Conservation (phyloP, 1,284 basidiomycete species). For the Puccinia coronata region DNA sequence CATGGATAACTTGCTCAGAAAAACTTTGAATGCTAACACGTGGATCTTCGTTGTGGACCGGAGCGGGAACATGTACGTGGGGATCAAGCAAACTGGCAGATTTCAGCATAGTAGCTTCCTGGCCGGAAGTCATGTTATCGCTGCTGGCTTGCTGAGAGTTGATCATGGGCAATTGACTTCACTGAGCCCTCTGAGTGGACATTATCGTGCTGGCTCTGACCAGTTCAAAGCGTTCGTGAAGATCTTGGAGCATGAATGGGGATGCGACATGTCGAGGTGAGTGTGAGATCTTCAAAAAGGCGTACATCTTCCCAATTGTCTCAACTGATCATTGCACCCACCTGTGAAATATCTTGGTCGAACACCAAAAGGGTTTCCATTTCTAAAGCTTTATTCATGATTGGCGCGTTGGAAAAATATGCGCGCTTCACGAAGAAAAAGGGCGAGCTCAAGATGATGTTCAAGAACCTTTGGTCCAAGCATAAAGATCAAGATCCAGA, state of each 20-base stretch:
- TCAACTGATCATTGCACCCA: background rate
- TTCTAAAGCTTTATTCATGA: conserved; percentile 52
- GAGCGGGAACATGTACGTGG: conserved; percentile 70
- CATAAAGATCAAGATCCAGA: conserved; percentile 51
- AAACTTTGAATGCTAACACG: conserved; percentile 60
- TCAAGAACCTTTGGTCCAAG: conserved; percentile 48
- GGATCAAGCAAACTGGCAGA: conserved; percentile 66
- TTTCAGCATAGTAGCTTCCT: conserved; percentile 74
- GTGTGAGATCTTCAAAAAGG: conserved; percentile 51
- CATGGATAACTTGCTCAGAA: conserved; percentile 66
- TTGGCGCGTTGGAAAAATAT: conserved; percentile 59
- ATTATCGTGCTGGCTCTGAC: conserved; percentile 69
- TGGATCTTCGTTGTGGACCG: conserved; percentile 52
- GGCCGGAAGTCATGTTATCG: conserved; percentile 60
- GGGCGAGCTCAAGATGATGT: conserved; percentile 53
- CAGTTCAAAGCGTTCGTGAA: conserved; percentile 70
- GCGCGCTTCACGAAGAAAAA: conserved; percentile 57
- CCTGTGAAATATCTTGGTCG: background rate
- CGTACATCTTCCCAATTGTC: background rate
- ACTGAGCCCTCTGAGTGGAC: conserved; percentile 70
- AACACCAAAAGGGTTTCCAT: conserved; percentile 51
- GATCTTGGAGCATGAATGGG: conserved; percentile 63
- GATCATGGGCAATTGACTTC: conserved; percentile 69
- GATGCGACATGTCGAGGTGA: conserved; percentile 69
- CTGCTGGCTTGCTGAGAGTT: conserved; percentile 69